A percentile compares a stretch with the other conserved stretches of the same genome.
phyloP scores from a whole-genome alignment of 2,329 filamentous ascomycete genomes.

The Cladosporium oxysporum region DNA sequence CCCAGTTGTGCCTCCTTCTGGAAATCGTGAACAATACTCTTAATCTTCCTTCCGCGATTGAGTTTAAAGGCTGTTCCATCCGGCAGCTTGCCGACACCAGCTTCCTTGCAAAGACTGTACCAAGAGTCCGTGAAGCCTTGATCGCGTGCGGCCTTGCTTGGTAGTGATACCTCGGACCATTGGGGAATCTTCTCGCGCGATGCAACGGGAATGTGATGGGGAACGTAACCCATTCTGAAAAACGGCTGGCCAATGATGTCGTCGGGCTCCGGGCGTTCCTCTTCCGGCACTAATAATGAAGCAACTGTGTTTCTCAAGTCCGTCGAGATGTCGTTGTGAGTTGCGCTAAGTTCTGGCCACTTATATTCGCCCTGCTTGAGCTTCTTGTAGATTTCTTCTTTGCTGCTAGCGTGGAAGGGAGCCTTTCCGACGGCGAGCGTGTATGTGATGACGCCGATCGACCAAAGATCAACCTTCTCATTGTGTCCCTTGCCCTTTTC shows the following conservation, averaged over 20 bases:
- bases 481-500: slow-evolving; percentile 96
- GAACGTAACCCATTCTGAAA: slow-evolving; percentile 76
- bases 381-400: slow-evolving; percentile 77
- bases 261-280: slow-evolving; percentile 73
- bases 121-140: slow-evolving; percentile 54
- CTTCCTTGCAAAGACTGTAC: slow-evolving; percentile 52
- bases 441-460: slow-evolving; percentile 96
- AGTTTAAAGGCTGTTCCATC: slow-evolving; percentile 49
- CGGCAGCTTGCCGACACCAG: slow-evolving; percentile 52
- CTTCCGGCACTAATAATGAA: slow-evolving; percentile 72
- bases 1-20: slow-evolving; percentile 51
- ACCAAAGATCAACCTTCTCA: slow-evolving; percentile 98
- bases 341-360: slow-evolving; percentile 69
- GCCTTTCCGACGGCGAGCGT: slow-evolving; percentile 96
- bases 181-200: slow-evolving; percentile 49
- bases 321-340: slow-evolving; percentile 69
- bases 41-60: slow-evolving; percentile 49
- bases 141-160: slow-evolving; percentile 45
- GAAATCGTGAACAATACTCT: slow-evolving; percentile 53
- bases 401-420: slow-evolving; percentile 89
- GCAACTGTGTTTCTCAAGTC: slow-evolving; percentile 79
- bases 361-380: slow-evolving; percentile 73
- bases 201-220: slow-evolving; percentile 50
- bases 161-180: slow-evolving; percentile 49
- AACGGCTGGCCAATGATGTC: slow-evolving; percentile 77